Evolutionary conservation across 208 protist species (phyloP).

Genomic region (Angomonas desouzai): DNA sequence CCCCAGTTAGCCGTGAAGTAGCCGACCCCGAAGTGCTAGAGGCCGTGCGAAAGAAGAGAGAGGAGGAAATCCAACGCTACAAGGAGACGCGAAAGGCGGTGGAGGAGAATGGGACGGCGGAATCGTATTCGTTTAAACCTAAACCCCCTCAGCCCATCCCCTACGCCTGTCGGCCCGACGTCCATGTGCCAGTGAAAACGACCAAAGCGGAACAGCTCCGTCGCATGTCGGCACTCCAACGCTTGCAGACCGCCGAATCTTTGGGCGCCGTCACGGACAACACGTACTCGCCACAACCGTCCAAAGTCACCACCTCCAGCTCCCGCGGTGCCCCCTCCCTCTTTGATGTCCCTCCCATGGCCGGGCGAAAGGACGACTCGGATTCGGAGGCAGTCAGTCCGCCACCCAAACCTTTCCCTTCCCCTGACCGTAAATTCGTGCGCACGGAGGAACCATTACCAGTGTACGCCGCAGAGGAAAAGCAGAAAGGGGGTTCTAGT

Average conservation of each 20-base stretch:
- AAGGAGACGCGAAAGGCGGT: conserved; percentile 18
- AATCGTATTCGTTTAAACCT: conserved; percentile 48
- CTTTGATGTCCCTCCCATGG: background rate
- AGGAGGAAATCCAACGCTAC: conserved; percentile 35
- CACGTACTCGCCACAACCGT: background rate
- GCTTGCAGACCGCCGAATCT: background rate
- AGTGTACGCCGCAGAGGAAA: background rate
- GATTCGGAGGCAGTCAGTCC: background rate
- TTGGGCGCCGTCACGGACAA: background rate
- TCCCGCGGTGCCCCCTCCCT: background rate
- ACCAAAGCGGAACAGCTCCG: conserved; percentile 58
- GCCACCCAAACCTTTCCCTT: background rate
- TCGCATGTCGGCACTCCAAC: conserved; percentile 24
- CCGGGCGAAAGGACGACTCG: background rate
- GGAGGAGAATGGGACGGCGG: conserved; percentile 23
- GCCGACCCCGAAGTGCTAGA: conserved; percentile 36
- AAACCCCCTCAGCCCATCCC: conserved; percentile 61
- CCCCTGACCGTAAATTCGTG: background rate
- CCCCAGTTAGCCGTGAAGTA: conserved; percentile 36
- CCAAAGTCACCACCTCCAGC: background rate
- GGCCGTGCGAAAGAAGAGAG: conserved; percentile 28
- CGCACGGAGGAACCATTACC: background rate
- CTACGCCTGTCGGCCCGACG: conserved; percentile 61
- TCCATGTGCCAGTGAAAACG: conserved; percentile 44
- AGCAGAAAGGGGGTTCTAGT: background rate